These are phyloP conservation scores for Oryza coarctata DNA, from an alignment of 176 grass and related monocot genomes.

Conservation along the genomic window DNA sequence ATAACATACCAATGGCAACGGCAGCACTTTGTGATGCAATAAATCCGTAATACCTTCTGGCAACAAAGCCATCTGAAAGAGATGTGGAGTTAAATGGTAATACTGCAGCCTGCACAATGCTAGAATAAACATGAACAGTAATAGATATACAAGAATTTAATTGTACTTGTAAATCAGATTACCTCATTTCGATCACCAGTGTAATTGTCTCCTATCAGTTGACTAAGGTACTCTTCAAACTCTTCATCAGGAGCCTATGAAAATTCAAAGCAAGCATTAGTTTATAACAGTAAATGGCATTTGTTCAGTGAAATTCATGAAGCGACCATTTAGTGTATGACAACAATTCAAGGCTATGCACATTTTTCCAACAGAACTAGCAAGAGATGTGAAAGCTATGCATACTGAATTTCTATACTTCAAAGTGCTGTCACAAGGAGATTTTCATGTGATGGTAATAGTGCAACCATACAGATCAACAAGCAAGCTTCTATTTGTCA, in stretches of 20 bases:
- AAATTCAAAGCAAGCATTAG: conserved; percentile 43
- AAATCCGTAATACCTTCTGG: conserved; percentile 97
- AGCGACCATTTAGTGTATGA: conserved; percentile 1
- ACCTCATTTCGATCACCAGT: conserved; percentile 92
- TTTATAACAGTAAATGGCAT: conserved; percentile 27
- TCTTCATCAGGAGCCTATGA: conserved; percentile 97
- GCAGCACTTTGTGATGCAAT: conserved; percentile 72
- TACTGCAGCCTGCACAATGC: conserved; percentile 17
- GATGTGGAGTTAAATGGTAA: conserved; percentile 30
- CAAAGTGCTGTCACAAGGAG: conserved; percentile 1
- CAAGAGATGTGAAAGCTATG: not conserved
- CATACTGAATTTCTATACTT: conserved; percentile 18
- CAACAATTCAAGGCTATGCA: conserved; percentile 19
- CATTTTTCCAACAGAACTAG: not conserved
- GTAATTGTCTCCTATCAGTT: conserved; percentile 79
- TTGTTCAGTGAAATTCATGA: conserved; percentile 32
- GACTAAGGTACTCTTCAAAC: conserved; percentile 93
- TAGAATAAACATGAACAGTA: conserved; percentile 28
- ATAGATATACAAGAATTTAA: conserved; percentile 20
- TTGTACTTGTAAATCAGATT: conserved; percentile 19
- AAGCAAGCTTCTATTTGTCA: conserved; percentile 20
- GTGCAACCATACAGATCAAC: conserved; percentile 6
- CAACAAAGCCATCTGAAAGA: conserved; percentile 88
- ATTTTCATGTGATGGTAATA: conserved; percentile 22
- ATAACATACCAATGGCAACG: conserved; percentile 83